Evolutionary conservation across 1,139 yeast genomes (phyloP).

Genomic region (Schwanniomyces etchellsii): DNA sequence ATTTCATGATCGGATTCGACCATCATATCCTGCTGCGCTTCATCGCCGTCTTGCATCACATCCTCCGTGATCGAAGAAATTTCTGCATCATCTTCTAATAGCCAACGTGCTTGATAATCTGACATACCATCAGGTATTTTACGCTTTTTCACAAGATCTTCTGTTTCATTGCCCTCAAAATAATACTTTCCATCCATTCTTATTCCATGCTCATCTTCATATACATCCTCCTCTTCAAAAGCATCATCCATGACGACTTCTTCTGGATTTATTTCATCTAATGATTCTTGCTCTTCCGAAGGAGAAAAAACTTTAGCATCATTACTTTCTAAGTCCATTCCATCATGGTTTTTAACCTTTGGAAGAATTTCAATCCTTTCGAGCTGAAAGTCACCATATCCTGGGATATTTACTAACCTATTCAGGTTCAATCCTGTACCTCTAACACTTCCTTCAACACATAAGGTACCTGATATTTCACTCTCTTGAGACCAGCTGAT

Average conservation of each 20-base stretch:
- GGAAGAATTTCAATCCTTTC: conserved; percentile 53
- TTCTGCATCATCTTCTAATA: conserved; percentile 52
- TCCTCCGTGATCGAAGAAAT: conserved; percentile 48
- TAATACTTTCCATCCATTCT: conserved; percentile 69
- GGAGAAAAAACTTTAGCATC: conserved; percentile 34
- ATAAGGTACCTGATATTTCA: conserved; percentile 31
- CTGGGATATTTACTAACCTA: conserved; percentile 79
- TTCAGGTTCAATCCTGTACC: conserved; percentile 80
- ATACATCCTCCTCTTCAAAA: conserved; percentile 33
- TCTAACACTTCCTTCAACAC: conserved; percentile 78
- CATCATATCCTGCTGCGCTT: conserved; percentile 6
- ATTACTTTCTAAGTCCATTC: conserved; percentile 22
- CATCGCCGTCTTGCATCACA: conserved; percentile 43
- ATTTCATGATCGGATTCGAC: conserved; percentile 18
- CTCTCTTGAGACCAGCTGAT: conserved; percentile 38
- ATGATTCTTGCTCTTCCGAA: conserved; percentile 51
- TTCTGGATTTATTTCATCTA: conserved; percentile 63
- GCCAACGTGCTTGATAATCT: conserved; percentile 93
- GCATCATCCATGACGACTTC: conserved; percentile 49
- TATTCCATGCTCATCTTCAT: conserved; percentile 50
- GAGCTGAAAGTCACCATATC: conserved; percentile 83
- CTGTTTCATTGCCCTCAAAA: conserved; percentile 37
- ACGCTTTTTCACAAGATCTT: conserved; percentile 20
- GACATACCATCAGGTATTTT: conserved; percentile 85
- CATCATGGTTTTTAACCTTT: conserved; percentile 8